Evolutionary conservation across 441 rosid species (phyloP).

Genomic region (Geranium incanum): DNA sequence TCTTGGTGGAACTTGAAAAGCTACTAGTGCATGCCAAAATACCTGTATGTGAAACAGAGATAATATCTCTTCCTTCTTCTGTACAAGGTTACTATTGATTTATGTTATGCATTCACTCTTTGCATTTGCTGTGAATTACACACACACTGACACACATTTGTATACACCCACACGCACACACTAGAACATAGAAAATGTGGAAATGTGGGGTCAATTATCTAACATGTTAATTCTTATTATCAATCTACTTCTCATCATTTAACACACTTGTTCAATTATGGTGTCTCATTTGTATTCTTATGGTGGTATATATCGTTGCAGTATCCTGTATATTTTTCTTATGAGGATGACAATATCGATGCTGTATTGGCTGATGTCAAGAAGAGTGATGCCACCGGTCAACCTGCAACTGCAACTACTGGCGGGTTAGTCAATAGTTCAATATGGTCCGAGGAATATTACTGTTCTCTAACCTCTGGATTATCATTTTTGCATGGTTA

Average conservation of each 20-base stretch:
- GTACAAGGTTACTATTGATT: not conserved
- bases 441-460: conserved; percentile 25
- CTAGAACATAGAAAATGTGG: not conserved
- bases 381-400: conserved; percentile 81
- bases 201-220: not conserved
- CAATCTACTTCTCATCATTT: not conserved
- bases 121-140: not conserved
- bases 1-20: conserved; percentile 57
- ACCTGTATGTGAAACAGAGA: conserved; percentile 53
- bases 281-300: conserved; percentile 28
- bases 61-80: not conserved
- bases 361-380: conserved; percentile 71
- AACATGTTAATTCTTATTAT: not conserved
- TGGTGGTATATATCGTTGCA: conserved; percentile 37
- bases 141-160: not conserved
- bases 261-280: not conserved
- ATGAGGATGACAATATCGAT: conserved; percentile 77
- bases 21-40: conserved; percentile 59
- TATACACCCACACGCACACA: not conserved
- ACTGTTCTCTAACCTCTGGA: not conserved
- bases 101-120: not conserved
- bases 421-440: conserved; percentile 71
- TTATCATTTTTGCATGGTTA: not conserved
- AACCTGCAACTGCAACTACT: conserved; percentile 88
- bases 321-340: conserved; percentile 96